Conservation (phyloP, 805 yeast genomes). For the Ogataea degrootiae region DNA sequence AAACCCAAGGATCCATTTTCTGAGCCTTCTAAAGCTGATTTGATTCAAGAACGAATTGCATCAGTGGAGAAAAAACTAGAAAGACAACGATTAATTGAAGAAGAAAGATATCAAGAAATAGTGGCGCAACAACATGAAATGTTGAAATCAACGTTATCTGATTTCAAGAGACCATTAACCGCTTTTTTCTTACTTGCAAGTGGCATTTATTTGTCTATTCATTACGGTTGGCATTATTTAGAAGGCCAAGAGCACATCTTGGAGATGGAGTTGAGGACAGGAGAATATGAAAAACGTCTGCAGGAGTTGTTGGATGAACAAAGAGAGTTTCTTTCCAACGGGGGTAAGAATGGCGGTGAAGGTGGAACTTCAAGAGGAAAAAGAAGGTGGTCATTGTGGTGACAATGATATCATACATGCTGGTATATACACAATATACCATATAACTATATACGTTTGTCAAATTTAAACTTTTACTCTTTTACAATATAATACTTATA, state of each 20-base stretch:
- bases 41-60: conserved; percentile 24
- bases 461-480: too few relatives aligned
- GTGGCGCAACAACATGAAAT: conserved; percentile 15
- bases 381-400: neutral
- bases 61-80: conserved; percentile 22
- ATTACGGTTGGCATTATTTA: conserved; percentile 29
- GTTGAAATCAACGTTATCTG: conserved; percentile 25
- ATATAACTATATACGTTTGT: too few relatives aligned
- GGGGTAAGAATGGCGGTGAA: neutral
- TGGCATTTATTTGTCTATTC: conserved; percentile 28
- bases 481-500: too few relatives aligned
- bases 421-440: too few relatives aligned
- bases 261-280: conserved; percentile 19
- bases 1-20: conserved; percentile 26
- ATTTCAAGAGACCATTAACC: conserved; percentile 31
- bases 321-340: neutral
- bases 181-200: conserved; percentile 29
- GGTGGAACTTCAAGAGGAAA: neutral
- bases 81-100: conserved; percentile 20
- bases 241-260: conserved; percentile 27
- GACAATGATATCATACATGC: too few relatives aligned
- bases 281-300: conserved; percentile 21
- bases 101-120: conserved; percentile 14
- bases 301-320: conserved; percentile 27
- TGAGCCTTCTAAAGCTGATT: conserved; percentile 26